Percentiles rank a stretch among this genome's conserved stretches.
phyloP scores from a whole-genome alignment of 2,329 filamentous ascomycete genomes.

The Delphinella strobiligena region DNA sequence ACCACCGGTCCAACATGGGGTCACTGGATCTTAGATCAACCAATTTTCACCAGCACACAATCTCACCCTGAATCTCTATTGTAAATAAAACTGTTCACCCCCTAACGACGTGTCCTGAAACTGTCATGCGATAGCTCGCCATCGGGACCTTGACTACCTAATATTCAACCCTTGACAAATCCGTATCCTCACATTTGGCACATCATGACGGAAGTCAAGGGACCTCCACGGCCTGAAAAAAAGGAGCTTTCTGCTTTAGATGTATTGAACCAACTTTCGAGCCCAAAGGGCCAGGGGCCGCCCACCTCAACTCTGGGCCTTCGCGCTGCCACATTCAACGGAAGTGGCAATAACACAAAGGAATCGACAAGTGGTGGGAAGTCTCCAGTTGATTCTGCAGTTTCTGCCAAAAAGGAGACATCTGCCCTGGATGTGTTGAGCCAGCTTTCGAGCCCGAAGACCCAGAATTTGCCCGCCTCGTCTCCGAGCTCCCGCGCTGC shows the following conservation, averaged over 20 bases:
- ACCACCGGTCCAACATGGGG: no score
- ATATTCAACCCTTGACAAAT: neutral
- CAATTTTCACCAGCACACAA: slow-evolving; percentile 1
- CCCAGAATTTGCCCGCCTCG: neutral
- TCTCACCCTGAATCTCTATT: no score
- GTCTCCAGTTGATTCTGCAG: no score
- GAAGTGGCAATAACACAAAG: neutral
- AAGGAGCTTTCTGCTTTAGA: no score
- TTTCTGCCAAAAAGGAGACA: neutral
- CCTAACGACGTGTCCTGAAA: neutral
- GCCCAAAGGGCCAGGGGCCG: no score
- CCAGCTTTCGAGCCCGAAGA: neutral
- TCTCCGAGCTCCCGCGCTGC: neutral
- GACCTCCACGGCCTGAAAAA: no score
- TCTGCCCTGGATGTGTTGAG: neutral
- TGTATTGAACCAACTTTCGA: no score
- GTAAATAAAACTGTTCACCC: neutral
- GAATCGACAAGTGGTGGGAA: neutral
- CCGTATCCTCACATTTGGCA: no score
- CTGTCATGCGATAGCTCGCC: neutral
- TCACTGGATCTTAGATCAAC: no score
- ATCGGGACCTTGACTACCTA: no score
- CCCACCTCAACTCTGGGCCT: no score
- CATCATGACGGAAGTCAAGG: no score
- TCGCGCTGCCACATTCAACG: neutral